Evolutionary conservation across 495 filamentous ascomycete species (phyloP).

Genomic region (Daldinia concentrica): DNA sequence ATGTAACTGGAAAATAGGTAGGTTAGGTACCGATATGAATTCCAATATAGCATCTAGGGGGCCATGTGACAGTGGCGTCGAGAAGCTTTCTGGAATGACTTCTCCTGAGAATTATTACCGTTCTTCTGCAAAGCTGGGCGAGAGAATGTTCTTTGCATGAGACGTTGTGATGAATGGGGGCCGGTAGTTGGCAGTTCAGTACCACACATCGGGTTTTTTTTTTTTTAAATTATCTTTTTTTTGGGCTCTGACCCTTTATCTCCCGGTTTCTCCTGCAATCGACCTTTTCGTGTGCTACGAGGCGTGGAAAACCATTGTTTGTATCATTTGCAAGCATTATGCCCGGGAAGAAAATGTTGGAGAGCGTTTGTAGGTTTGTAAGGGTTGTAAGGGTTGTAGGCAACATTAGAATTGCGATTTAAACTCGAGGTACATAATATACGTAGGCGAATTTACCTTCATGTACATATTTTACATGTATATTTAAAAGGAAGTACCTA

Average conservation of each 20-base stretch:
- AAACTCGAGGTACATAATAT: neutral
- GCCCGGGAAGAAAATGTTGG: constrained; percentile 18
- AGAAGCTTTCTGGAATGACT: constrained; percentile 28
- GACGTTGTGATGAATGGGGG: constrained; percentile 12
- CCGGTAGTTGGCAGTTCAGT: neutral
- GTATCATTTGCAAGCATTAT: constrained; percentile 18
- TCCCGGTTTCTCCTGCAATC: constrained; percentile 33
- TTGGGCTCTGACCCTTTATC: constrained; percentile 14
- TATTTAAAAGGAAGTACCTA: too few species aligned
- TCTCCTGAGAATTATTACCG: constrained; percentile 2
- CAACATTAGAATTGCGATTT: constrained; percentile 1
- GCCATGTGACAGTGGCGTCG: constrained; percentile 5
- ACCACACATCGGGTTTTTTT: constrained; percentile 30
- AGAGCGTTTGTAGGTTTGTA: constrained; percentile 17
- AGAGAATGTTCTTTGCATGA: constrained; percentile 29
- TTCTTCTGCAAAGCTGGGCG: constrained; percentile 14
- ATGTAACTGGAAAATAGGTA: neutral
- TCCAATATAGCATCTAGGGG: constrained; percentile 1
- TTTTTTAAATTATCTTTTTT: constrained; percentile 14
- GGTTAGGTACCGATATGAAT: neutral
- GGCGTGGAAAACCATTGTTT: constrained; percentile 34
- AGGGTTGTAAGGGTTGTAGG: neutral
- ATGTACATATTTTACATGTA: neutral
- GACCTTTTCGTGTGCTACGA: constrained; percentile 30
- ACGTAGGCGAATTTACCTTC: neutral